phyloP scores from a whole-genome alignment of 176 grass and related monocot genomes.

The Ensete ventricosum region DNA sequence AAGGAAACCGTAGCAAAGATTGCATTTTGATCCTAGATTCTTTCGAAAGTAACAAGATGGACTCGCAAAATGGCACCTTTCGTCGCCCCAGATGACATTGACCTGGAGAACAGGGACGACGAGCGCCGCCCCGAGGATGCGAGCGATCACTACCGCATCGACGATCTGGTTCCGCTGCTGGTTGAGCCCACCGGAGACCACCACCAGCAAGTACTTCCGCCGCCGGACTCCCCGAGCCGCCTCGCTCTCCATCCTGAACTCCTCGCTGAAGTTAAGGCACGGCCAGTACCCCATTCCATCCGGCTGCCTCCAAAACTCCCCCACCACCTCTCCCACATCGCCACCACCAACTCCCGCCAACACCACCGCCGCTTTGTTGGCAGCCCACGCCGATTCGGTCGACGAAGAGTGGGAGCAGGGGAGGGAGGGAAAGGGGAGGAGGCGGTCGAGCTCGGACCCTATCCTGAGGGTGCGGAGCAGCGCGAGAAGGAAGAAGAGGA shows the following conservation, averaged over 20 bases:
- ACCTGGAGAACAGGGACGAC: slow-evolving; percentile 9
- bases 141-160: slow-evolving; percentile 10
- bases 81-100: slow-evolving; percentile 15
- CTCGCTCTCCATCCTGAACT: slow-evolving; percentile 15
- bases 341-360: neutral
- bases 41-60: neutral
- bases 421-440: slow-evolving; percentile 16
- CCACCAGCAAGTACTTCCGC: slow-evolving; percentile 10
- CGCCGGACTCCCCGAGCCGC: neutral
- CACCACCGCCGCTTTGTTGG: neutral
- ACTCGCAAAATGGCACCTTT: neutral
- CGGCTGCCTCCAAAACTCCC: slow-evolving; percentile 37
- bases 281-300: slow-evolving; percentile 35
- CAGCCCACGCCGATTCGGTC: neutral
- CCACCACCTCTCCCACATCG: neutral
- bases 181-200: slow-evolving; percentile 17
- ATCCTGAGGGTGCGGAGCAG: slow-evolving; percentile 26
- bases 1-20: neutral
- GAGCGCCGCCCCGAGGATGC: slow-evolving; percentile 9
- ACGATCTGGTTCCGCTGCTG: slow-evolving; percentile 22
- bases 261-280: slow-evolving; percentile 32
- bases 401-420: neutral
- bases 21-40: neutral
- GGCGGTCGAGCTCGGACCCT: slow-evolving; percentile 24
- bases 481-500: slow-evolving; percentile 19